Percentiles rank a stretch among this genome's conserved stretches.
phyloP scores from a whole-genome alignment of 495 filamentous ascomycete species.

The Viridothelium virens region DNA sequence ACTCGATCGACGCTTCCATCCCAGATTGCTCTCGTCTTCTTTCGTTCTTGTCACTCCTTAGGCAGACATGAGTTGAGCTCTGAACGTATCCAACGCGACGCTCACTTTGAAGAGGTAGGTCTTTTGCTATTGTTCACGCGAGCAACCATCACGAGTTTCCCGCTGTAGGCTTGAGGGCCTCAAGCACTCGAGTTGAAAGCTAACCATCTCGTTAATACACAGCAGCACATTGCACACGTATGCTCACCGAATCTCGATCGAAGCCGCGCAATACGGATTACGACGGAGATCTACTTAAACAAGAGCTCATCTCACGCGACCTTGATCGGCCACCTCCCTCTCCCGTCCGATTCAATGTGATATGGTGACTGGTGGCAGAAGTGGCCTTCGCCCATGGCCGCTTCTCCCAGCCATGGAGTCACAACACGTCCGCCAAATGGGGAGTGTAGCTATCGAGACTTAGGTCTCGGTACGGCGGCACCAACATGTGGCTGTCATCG shows the following conservation, averaged over 20 bases:
- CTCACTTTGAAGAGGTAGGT: background rate
- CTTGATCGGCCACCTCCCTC: background rate
- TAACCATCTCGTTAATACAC: background rate
- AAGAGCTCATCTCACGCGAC: background rate
- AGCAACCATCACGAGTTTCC: background rate
- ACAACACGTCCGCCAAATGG: constrained; percentile 35
- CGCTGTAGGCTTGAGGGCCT: background rate
- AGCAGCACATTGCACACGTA: background rate
- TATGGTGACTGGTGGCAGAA: constrained; percentile 10
- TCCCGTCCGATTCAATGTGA: constrained; percentile 1
- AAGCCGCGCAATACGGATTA: background rate
- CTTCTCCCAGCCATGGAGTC: constrained; percentile 9
- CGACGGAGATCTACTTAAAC: background rate
- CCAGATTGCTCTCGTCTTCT: background rate
- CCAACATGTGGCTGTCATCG: constrained; percentile 57
- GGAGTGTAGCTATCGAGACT: constrained; percentile 55
- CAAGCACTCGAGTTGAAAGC: background rate
- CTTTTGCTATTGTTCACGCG: background rate
- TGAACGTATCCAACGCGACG: background rate
- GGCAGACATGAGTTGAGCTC: constrained; percentile 2
- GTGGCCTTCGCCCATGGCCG: constrained; percentile 11
- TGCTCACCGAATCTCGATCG: background rate
- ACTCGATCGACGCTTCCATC: background rate
- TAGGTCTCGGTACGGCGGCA: constrained; percentile 36
- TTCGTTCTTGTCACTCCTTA: background rate